These are phyloP conservation scores for Volutella citrinella DNA, from an alignment of 2,329 filamentous ascomycete genomes.

Conservation along the genomic window DNA sequence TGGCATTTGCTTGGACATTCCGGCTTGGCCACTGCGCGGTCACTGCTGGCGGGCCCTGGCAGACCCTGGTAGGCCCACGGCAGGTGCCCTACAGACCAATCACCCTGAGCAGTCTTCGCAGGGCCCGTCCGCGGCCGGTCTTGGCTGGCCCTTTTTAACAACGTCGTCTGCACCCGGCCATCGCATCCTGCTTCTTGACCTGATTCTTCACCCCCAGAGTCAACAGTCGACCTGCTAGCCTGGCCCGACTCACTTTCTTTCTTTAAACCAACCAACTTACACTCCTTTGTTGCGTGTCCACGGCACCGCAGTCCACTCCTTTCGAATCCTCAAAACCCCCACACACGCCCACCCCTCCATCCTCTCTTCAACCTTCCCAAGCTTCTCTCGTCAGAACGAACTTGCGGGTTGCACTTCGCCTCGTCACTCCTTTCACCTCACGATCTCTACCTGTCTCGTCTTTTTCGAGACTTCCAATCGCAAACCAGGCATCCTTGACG, in stretches of 20 bases:
- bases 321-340: conserved; percentile 27
- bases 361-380: conserved; percentile 14
- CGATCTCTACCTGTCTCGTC: conserved; percentile 21
- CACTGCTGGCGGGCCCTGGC: too few relatives aligned
- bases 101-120: too few relatives aligned
- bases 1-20: too few relatives aligned
- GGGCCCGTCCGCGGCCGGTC: too few relatives aligned
- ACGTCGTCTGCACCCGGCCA: conserved; percentile 21
- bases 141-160: too few relatives aligned
- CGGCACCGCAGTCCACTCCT: conserved; percentile 32
- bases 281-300: conserved; percentile 30
- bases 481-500: conserved; percentile 23
- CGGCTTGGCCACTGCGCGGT: too few relatives aligned
- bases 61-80: too few relatives aligned
- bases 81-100: too few relatives aligned
- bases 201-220: conserved; percentile 25
- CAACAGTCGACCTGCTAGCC: conserved; percentile 23
- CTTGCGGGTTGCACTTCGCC: conserved; percentile 19
- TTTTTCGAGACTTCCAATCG: conserved; percentile 23
- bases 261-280: conserved; percentile 10
- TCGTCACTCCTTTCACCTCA: conserved; percentile 20
- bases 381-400: conserved; percentile 18
- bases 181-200: conserved; percentile 17
- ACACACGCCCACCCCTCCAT: conserved; percentile 17
- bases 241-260: conserved; percentile 18